phyloP scores from a whole-genome alignment of 257 asterid genomes.

The Penstemon barbatus region DNA sequence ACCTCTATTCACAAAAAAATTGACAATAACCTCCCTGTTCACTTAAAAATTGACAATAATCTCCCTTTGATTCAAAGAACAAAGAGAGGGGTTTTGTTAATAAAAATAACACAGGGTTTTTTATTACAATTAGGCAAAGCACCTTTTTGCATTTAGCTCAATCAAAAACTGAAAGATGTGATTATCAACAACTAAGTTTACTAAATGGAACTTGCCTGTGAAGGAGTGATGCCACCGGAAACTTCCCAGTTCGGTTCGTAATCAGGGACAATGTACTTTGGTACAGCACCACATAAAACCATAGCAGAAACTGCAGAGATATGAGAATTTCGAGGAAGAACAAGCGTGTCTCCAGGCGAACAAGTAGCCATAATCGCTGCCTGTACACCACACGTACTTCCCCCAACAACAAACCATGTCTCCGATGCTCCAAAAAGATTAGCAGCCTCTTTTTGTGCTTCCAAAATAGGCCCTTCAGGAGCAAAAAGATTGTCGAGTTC shows the following conservation, averaged over 20 bases:
- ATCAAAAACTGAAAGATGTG: too few species aligned
- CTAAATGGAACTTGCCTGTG: constrained; percentile 56
- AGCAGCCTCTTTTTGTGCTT: constrained; percentile 78
- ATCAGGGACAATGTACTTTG: constrained; percentile 67
- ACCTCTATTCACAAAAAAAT: too few species aligned
- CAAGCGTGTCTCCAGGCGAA: constrained; percentile 64
- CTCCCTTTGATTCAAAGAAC: too few species aligned
- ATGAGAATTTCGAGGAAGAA: constrained; percentile 84
- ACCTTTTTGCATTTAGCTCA: too few species aligned
- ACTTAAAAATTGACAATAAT: too few species aligned
- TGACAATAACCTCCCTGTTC: too few species aligned
- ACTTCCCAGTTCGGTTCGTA: constrained; percentile 70
- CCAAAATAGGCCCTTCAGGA: constrained; percentile 76
- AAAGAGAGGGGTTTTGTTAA: too few species aligned
- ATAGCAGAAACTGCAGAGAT: constrained; percentile 73
- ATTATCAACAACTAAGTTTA: too few species aligned
- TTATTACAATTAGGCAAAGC: too few species aligned
- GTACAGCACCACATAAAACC: constrained; percentile 74
- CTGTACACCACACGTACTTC: constrained; percentile 84
- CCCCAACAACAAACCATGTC: constrained; percentile 96
- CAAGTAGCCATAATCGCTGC: constrained; percentile 82
- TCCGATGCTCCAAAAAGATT: constrained; percentile 82
- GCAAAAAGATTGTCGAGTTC: constrained; percentile 75
- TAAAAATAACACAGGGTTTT: too few species aligned
- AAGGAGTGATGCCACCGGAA: constrained; percentile 72